phyloP scores from a whole-genome alignment of 2,329 filamentous ascomycete species.

The Ophiostoma sp. region DNA sequence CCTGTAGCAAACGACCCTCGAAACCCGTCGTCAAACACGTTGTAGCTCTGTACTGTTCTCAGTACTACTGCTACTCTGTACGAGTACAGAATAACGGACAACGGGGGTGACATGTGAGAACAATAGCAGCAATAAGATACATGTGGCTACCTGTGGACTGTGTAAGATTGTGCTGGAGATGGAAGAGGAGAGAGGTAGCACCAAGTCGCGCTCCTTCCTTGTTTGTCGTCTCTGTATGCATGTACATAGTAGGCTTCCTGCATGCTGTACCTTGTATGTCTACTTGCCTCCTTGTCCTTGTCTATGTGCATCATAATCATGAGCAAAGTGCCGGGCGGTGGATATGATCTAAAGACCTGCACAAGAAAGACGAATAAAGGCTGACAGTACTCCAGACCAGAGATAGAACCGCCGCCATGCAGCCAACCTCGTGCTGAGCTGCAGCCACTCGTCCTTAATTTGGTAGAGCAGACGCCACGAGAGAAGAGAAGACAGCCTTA shows the following conservation, averaged over 20 bases:
- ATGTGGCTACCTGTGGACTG: slow-evolving; percentile 8
- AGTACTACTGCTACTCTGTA: neutral
- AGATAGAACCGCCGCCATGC: neutral
- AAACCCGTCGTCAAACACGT: slow-evolving; percentile 39
- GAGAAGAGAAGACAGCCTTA: neutral
- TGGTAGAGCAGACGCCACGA: neutral
- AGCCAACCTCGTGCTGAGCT: too few relatives aligned
- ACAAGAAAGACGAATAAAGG: neutral
- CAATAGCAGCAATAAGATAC: neutral
- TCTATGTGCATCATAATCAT: neutral
- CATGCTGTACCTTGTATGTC: too few relatives aligned
- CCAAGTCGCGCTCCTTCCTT: neutral
- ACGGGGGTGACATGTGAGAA: neutral
- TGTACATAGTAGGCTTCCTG: too few relatives aligned
- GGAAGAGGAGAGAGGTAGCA: slow-evolving; percentile 5
- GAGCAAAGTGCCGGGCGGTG: neutral
- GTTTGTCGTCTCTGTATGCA: neutral
- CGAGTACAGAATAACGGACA: neutral
- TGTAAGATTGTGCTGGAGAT: neutral
- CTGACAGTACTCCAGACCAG: neutral
- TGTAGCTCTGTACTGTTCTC: slow-evolving; percentile 32
- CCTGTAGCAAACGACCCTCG: slow-evolving; percentile 40
- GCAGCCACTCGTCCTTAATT: slow-evolving; percentile 1
- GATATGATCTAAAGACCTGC: neutral
- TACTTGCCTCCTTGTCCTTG: neutral